phyloP scores from a whole-genome alignment of 345 rosid species.

The Acer negundo region DNA sequence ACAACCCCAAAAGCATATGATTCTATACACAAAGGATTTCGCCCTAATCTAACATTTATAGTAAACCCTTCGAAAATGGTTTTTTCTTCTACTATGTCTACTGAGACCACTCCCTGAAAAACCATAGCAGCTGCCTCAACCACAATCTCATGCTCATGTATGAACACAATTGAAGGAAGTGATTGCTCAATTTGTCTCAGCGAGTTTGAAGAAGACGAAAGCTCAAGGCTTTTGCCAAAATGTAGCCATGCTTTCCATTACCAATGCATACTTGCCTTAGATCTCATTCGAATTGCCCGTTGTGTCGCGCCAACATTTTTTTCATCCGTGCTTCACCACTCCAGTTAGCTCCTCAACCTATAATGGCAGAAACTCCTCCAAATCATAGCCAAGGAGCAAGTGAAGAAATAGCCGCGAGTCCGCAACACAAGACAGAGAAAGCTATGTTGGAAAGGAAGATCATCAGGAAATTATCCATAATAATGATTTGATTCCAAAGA shows the following conservation, averaged over 20 bases:
- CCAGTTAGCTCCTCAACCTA: slow-evolving; percentile 20
- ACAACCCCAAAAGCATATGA: no score
- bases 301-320: slow-evolving; percentile 73
- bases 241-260: slow-evolving; percentile 87
- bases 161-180: slow-evolving; percentile 57
- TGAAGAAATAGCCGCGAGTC: slow-evolving; percentile 11
- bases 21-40: no score
- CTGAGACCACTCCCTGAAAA: no score
- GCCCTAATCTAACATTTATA: no score
- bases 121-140: no score
- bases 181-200: slow-evolving; percentile 92
- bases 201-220: slow-evolving; percentile 76
- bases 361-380: slow-evolving; percentile 32
- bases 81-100: no score
- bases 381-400: slow-evolving; percentile 17
- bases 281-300: slow-evolving; percentile 86
- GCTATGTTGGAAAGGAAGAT: not conserved
- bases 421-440: slow-evolving; percentile 28
- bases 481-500: slow-evolving; percentile 25
- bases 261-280: slow-evolving; percentile 80
- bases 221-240: slow-evolving; percentile 78
- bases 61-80: no score
- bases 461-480: slow-evolving; percentile 7
- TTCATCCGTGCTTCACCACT: slow-evolving; percentile 36
- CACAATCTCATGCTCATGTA: slow-evolving; percentile 27